Evolutionary conservation across 2,329 filamentous ascomycete genomes (phyloP).

Genomic region (Talaromyces sp.): DNA sequence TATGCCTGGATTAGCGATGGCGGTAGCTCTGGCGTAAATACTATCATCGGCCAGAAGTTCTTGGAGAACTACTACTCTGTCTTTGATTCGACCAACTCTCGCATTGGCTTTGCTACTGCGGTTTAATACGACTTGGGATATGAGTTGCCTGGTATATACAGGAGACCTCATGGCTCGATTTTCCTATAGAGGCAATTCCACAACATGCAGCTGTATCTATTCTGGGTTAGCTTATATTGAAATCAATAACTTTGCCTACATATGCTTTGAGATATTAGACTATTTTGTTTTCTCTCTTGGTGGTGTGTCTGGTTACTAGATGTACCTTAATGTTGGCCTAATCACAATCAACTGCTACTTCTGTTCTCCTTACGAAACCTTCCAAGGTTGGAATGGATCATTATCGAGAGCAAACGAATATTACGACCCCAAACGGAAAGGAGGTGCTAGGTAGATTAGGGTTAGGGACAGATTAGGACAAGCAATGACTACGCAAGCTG

Average conservation of each 20-base stretch:
- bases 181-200: neutral
- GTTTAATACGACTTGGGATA: neutral
- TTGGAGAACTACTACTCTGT: slow-evolving; percentile 16
- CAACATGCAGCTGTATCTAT: neutral
- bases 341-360: neutral
- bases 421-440: neutral
- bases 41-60: slow-evolving; percentile 16
- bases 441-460: too few relatives aligned
- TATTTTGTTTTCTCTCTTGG: neutral
- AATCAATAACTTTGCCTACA: neutral
- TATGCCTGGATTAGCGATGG: slow-evolving; percentile 17
- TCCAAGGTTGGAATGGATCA: neutral
- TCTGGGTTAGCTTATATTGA: neutral
- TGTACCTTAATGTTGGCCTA: neutral
- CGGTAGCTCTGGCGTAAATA: slow-evolving; percentile 12
- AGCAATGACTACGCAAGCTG: neutral
- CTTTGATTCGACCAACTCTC: slow-evolving; percentile 13
- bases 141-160: slow-evolving; percentile 1
- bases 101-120: slow-evolving; percentile 12
- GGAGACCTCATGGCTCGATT: neutral
- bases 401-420: neutral
- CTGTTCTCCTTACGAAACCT: too few relatives aligned
- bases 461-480: neutral
- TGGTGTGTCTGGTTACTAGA: neutral
- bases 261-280: neutral